A percentile compares a stretch with the other conserved stretches of the same genome.
Evolutionary conservation across 192 early-diverging fungal species (phyloP).

Genomic region (Pecoramyces ruminantium): DNA sequence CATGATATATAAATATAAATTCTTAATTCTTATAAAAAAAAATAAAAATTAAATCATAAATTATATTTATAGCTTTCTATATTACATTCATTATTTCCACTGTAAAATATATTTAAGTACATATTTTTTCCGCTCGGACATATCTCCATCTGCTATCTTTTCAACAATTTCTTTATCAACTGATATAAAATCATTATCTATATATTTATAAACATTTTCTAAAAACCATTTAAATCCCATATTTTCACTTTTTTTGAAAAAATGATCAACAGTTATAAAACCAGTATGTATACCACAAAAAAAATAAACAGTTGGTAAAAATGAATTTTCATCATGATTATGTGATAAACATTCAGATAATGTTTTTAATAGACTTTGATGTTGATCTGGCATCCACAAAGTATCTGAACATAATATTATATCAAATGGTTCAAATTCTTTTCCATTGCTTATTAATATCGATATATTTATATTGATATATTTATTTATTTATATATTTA

Average conservation of each 20-base stretch:
- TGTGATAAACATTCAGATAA: neutral
- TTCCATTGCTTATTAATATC: neutral
- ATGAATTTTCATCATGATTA: too few relatives aligned
- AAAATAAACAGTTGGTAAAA: neutral
- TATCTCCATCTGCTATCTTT: neutral
- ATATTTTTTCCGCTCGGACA: neutral
- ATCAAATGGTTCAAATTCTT: neutral
- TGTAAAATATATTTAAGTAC: neutral
- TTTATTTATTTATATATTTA: too few relatives aligned
- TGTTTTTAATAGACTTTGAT: constrained; percentile 3
- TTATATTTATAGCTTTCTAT: neutral
- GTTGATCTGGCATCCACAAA: constrained; percentile 10
- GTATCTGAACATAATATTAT: constrained; percentile 8
- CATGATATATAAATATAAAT: too few relatives aligned
- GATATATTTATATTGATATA: too few relatives aligned
- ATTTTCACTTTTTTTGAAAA: neutral
- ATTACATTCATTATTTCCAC: neutral
- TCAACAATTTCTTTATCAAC: neutral
- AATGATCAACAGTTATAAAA: neutral
- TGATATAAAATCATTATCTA: neutral
- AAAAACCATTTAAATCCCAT: neutral
- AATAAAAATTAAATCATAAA: neutral
- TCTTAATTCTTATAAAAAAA: too few relatives aligned
- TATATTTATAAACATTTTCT: neutral
- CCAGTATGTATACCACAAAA: neutral